Conservation (phyloP, 2,329 filamentous ascomycete species). For the Beauveria pseudobassiana region DNA sequence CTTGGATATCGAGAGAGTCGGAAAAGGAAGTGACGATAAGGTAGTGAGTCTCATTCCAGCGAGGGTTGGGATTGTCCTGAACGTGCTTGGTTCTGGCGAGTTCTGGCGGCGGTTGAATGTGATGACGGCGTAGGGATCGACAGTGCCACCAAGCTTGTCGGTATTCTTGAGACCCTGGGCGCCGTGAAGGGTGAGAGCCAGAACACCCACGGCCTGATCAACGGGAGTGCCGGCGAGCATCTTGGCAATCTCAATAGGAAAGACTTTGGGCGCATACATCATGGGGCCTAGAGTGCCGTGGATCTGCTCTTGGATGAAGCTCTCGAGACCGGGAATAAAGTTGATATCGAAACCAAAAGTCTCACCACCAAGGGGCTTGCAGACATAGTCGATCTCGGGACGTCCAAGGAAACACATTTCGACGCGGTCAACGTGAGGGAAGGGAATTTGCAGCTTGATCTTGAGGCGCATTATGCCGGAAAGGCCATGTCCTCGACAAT, state of each 20-base stretch:
- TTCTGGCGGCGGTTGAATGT: slow-evolving; percentile 75
- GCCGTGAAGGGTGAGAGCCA: slow-evolving; percentile 85
- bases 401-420: slow-evolving; percentile 92
- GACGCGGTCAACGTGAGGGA: slow-evolving; percentile 88
- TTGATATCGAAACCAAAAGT: slow-evolving; percentile 98
- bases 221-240: slow-evolving; percentile 92
- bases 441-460: slow-evolving; percentile 92
- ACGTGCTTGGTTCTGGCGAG: slow-evolving; percentile 86
- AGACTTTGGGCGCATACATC: slow-evolving; percentile 97
- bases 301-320: slow-evolving; percentile 92
- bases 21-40: slow-evolving; percentile 88
- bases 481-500: slow-evolving; percentile 98
- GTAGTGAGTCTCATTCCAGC: slow-evolving; percentile 96
- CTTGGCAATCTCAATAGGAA: slow-evolving; percentile 97
- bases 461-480: slow-evolving; percentile 94
- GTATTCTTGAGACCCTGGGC: slow-evolving; percentile 90
- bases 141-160: slow-evolving; percentile 85
- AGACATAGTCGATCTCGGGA: slow-evolving; percentile 90
- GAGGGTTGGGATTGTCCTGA: slow-evolving; percentile 74
- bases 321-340: slow-evolving; percentile 91
- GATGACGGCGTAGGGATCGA: slow-evolving; percentile 82
- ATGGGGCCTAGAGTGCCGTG: slow-evolving; percentile 90
- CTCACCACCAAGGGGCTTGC: slow-evolving; percentile 93
- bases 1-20: slow-evolving; percentile 74
- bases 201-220: slow-evolving; percentile 89